Evolutionary conservation across 2,329 filamentous ascomycete species (phyloP), one percentile per base, ranked within the genome.

Genomic region (Exophiala aquamarina): DNA sequence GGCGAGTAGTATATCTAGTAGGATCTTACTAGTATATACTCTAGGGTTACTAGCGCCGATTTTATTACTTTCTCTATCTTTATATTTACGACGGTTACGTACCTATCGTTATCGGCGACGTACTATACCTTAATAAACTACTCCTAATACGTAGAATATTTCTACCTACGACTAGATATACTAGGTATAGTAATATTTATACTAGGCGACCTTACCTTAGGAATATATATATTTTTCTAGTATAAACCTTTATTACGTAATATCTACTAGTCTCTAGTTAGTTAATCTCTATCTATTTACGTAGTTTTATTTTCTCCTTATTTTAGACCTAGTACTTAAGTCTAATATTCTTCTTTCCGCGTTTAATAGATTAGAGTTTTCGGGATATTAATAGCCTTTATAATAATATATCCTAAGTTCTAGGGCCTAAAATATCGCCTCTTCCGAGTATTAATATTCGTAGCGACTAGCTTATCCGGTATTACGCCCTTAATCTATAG

Each of bases 101-200:
- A 56, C 39, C 50, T 61, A 9, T 32, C 26, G 4, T 39, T 61
- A 4, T 59, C 57, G 7, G 45, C 58, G 4, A 33, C 42, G 9
- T 59, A 61, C 40, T 62, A 67, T 43, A 61, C 58, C 17, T 35
- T 65, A 18, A 57, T 58, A 35, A 65, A 62, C 43, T 62, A 67
- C 46, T 63, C 61, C 9, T 34, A 55, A 31, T 26, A 17, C 10
- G 46, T 62, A 6, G 49, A 59, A 15, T 45, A 58, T 19, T 50
- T 63, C 14, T 59, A 54, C 18, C 43, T 50, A 11, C 46, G 51
- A 28, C 38, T 63, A 10, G 62, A 64, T 34, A 18, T 42, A 26
- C 47, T 54, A 23, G 49, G 57, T 29, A 45, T 59, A 18, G 44
- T 56, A 1, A 21, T 54, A 8, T 36, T 57, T 2, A 56, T 47